Conservation (phyloP, 2,329 filamentous ascomycete genomes). For the Uncinocarpus reesii region DNA sequence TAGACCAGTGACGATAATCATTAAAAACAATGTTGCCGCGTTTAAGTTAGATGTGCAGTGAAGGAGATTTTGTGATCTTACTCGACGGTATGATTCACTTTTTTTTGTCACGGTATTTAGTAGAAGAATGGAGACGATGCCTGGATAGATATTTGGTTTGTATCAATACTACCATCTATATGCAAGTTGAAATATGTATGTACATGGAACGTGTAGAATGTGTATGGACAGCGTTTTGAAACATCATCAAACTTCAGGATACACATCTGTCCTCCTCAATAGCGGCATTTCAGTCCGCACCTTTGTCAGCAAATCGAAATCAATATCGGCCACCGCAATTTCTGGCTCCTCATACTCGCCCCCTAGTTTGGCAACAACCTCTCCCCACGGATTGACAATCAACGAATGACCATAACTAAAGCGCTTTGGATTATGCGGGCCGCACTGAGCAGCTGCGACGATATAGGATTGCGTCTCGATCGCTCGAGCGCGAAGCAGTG, state of each 20-base stretch:
- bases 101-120: too few relatives aligned
- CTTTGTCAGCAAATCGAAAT: conserved; percentile 43
- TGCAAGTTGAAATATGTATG: background rate
- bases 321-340: conserved; percentile 45
- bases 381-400: conserved; percentile 80
- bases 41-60: background rate
- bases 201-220: background rate
- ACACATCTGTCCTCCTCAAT: conserved; percentile 45
- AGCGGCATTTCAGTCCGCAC: conserved; percentile 49
- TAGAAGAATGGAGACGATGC: background rate
- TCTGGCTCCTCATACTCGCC: conserved; percentile 38
- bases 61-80: too few relatives aligned
- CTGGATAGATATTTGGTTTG: background rate
- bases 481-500: conserved; percentile 65
- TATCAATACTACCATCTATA: background rate
- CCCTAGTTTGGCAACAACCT: conserved; percentile 55
- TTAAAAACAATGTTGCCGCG: background rate
- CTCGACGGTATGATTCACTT: too few relatives aligned
- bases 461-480: conserved; percentile 86
- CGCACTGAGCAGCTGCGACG: conserved; percentile 73
- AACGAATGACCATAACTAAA: conserved; percentile 78
- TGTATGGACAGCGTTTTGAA: background rate
- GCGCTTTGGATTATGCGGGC: conserved; percentile 62
- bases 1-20: conserved; percentile 8
- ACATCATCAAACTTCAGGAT: conserved; percentile 33